Percentiles rank a stretch among this genome's conserved stretches.
Conservation (phyloP, 202 grass and related monocot genomes). For the Panicum virgatum region DNA sequence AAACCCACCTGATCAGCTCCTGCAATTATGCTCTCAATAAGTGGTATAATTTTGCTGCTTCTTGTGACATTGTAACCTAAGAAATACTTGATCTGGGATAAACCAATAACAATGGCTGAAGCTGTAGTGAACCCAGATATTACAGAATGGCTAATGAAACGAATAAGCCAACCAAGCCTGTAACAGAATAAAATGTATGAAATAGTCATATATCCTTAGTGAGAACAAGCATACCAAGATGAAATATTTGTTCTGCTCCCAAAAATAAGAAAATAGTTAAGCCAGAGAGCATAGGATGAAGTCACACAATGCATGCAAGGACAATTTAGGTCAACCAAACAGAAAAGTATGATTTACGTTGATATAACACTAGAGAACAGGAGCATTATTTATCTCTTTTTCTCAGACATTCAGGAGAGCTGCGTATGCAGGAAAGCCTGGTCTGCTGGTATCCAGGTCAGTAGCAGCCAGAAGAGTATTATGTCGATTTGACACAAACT, state of each 20-base stretch:
- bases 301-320: slow-evolving; percentile 2
- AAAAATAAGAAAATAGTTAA: background rate
- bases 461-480: background rate
- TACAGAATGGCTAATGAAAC: slow-evolving; percentile 96
- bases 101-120: slow-evolving; percentile 91
- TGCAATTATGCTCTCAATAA: slow-evolving; percentile 79
- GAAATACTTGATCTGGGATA: slow-evolving; percentile 98
- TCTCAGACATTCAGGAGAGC: too few relatives aligned
- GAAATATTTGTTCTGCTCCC: background rate
- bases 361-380: background rate
- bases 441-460: background rate
- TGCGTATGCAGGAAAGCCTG: too few relatives aligned
- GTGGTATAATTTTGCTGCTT: slow-evolving; percentile 95
- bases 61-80: slow-evolving; percentile 79
- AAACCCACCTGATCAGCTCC: slow-evolving; percentile 75
- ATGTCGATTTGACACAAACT: too few relatives aligned
- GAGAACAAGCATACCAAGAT: slow-evolving; percentile 22
- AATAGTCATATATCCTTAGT: slow-evolving; percentile 5
- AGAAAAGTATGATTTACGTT: background rate
- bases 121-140: slow-evolving; percentile 98
- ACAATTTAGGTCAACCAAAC: background rate
- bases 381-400: background rate
- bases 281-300: background rate
- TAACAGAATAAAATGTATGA: slow-evolving; percentile 26
- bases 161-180: slow-evolving; percentile 96